A percentile compares a stretch with the other conserved stretches of the same genome.
Conservation (phyloP, 163 green algal species). For the Smithsoniella earleae region DNA sequence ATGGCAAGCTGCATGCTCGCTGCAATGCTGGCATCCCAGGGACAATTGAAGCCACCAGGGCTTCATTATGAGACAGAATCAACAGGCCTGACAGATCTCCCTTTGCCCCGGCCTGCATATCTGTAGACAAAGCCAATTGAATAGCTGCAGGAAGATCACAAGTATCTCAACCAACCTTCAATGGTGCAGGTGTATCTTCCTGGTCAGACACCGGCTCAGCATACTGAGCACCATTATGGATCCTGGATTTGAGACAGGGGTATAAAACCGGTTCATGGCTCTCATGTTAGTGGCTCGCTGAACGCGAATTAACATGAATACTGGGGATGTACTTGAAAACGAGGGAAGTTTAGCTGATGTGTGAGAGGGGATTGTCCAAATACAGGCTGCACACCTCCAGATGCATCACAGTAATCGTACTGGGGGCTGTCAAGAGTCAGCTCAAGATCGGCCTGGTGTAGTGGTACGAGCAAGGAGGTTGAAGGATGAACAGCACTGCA, state of each 20-base stretch:
- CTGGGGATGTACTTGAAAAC: not conserved
- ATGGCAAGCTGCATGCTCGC: not conserved
- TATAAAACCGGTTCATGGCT: not conserved
- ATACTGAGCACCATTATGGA: not conserved
- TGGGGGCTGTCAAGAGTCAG: not conserved
- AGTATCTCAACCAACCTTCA: not conserved
- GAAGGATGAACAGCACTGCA: slow-evolving; percentile 18
- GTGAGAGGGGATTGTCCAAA: too few relatives aligned
- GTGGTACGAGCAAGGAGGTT: not conserved
- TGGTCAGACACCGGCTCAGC: too few relatives aligned
- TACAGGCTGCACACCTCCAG: too few relatives aligned
- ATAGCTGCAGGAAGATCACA: not conserved
- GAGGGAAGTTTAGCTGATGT: not conserved
- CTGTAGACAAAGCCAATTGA: too few relatives aligned
- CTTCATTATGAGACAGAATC: slow-evolving; percentile 22
- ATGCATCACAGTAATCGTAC: not conserved
- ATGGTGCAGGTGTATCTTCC: not conserved
- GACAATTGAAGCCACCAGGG: not conserved
- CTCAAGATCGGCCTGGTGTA: not conserved
- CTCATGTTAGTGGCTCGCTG: not conserved
- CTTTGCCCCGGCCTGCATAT: not conserved
- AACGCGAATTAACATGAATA: not conserved
- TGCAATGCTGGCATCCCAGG: not conserved
- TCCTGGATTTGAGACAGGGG: not conserved
- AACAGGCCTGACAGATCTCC: not conserved